Base-by-base conservation (phyloP, 1,139 yeast genomes). In the Yamadazyma dendronema region DNA sequence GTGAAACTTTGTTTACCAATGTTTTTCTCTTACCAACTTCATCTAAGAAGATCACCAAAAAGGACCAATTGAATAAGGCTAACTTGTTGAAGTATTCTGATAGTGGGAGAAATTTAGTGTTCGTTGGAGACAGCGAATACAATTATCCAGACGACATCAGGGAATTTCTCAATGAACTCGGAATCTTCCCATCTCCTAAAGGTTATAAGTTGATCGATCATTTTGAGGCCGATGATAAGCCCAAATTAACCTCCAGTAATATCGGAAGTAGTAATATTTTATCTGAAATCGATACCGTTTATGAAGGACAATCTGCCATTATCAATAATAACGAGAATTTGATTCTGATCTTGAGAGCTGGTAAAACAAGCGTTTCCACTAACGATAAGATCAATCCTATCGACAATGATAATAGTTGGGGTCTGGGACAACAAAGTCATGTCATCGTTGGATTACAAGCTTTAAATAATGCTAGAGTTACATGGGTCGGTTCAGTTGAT, bases 381-480 rank as follows among this genome's bases (percentile, higher is more conserved):
- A 67, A 57, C 50, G 62, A 52, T 19, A 50, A 35, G 34, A 59
- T 57, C 19, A 72, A 67, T 38, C 61, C 67, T n/a, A 47, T 65
- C 34, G 59, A 59, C 12, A 50, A 56, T 25, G 84, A 81, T 24
- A 70, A 71, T 19, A 59, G 74, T 7, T 94, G 97, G 96, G 81
- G 87, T 9, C 67, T 81, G 33, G 98, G 98, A 19, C 70, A 79
- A 35, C 95, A 90, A 62, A 88, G 88, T 11, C 80, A 70, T 56
- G 57, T 86, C 39, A 78, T 82, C 17, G 95, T 81, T n/a, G 94
- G 81, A 1, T 76, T 88, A 53, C 98, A 94, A 67, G 85, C 84
- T 30, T 69, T 81, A 43, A 76, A 77, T 57, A 88, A 87, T 54
- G 87, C 95, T 3, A 80, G 99, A 51, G 72, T 81, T 32, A 59